Base-by-base conservation (phyloP, 1,284 basidiomycete species). In the Apiotrichum porosum region DNA sequence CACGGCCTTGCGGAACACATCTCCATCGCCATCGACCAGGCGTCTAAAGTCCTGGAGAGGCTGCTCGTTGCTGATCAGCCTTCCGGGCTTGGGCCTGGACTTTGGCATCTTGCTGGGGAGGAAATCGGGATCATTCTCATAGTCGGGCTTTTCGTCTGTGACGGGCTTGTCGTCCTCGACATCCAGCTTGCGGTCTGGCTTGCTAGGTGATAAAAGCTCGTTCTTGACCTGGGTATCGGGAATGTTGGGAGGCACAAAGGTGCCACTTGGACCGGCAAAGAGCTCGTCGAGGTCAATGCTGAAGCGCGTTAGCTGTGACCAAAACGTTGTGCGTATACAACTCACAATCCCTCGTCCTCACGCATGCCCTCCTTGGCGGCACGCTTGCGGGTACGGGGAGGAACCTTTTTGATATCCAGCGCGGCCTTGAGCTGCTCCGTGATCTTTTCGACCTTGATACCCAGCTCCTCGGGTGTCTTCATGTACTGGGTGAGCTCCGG, bases 401-500 rank as follows among this genome's bases (percentile, higher is more conserved):
- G 61, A 0, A 71, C 66, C 50, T 67, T 66, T 59, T 83, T 86
- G 47, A 93, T 80, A 31, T 84, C 84, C 73, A 94, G 83, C 0
- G 71, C 73, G 14, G 74, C 68, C 66, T 81, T 83, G 62, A 84
- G 84, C 24, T 79, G 77, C 44, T 83, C 80, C 17, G 84, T 75
- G 0, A 82, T 74, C 1, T 76, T 71, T 31, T 75, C 72, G 0
- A 84, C 78, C 4, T 78, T 75, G 60, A 85, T 84, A 12, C 83
- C 72, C 1, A 86, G 80, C 34, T 78, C 78, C 28, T 74, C 77
- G 0, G 92, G 92, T 2, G 88, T 81, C 17, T 88, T 75, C 62
- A 95, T 83, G 71, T 87, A 97, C 61, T 87, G 89, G 24, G 80
- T 74, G 6, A 95, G 77, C 49, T 88, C 86, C 0, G 84, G 84